Base-by-base conservation (phyloP, 495 filamentous ascomycete genomes). In the Hypoxylon perforatum region DNA sequence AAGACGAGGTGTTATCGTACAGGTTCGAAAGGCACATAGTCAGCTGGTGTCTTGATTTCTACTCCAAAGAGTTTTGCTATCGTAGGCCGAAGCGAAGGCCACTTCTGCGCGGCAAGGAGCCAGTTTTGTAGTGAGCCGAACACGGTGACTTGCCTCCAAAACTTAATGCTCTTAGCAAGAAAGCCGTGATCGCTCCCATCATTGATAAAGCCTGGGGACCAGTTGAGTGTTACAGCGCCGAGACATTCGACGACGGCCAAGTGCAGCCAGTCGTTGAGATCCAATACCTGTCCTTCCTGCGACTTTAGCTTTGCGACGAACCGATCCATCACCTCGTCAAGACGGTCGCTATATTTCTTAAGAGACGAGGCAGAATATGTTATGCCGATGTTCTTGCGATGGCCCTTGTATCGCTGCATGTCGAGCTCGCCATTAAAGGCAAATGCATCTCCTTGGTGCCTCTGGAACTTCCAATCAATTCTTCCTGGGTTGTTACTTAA, bases 211-310 rank as follows among this genome's bases (percentile, higher is more conserved):
- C 72, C 69, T 0, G 79, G 79, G 0, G 77, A 77, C 78, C 79
- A 81, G n/a, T 73, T 71, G 0, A 81, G 56, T 0, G 80, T 77
- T 3, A 78, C 74, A 0, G 76, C 77, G 0, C 76, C 77, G 1
- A 81, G 71, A 25, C 74, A 79, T 33, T 81, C 79, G 15, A 81
- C 79, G 4, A 71, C 74, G 5, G 78, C 57, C 50, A 81, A 73
- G 60, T 81, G 79, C 71, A 81, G 73, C 78, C 79, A 81, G 30
- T 77, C 69, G 41, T 75, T 77, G 15, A 80, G 52, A 28, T 80
- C 78, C 0, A 79, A 38, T 18, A 77, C 75, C 18, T 63, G 45
- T 0, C 76, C 79, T 1, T 71, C 45, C 0, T 77, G 50, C 0
- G 19, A 21, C 18, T 53, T 65, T 3, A 81, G 38, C 33, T 71